These are phyloP conservation scores for Sclerotiophoma versabilis DNA, from an alignment of 2,329 filamentous ascomycete species.

Conservation along the genomic window DNA sequence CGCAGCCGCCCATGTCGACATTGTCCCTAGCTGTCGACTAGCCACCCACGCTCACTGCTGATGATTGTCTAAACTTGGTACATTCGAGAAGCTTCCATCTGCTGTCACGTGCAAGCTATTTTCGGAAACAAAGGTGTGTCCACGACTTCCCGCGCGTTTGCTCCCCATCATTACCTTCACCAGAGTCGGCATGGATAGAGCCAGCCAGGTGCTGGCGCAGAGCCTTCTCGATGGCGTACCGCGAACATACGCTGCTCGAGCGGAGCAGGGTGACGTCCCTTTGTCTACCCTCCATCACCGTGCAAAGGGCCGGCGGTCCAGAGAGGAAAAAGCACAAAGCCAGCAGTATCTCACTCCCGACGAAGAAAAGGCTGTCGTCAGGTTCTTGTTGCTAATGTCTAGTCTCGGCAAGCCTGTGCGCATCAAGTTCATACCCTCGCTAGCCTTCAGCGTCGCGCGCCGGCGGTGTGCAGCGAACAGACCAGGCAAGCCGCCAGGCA, in stretches of 20 bases:
- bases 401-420: constrained; percentile 21
- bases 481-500: constrained; percentile 20
- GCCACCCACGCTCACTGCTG: too few relatives aligned
- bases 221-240: neutral
- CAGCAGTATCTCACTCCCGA: constrained; percentile 38
- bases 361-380: constrained; percentile 28
- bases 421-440: constrained; percentile 26
- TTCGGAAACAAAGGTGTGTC: too few relatives aligned
- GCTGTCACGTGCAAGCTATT: too few relatives aligned
- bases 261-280: neutral
- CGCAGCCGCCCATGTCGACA: too few relatives aligned
- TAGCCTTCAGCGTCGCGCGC: constrained; percentile 17
- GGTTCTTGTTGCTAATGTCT: constrained; percentile 16
- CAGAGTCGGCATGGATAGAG: neutral
- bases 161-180: too few relatives aligned
- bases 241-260: neutral
- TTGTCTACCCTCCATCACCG: neutral
- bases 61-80: too few relatives aligned
- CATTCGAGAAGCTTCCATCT: too few relatives aligned
- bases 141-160: too few relatives aligned
- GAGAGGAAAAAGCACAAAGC: constrained; percentile 35
- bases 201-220: neutral
- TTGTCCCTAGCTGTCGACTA: too few relatives aligned
- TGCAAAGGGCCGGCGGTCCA: constrained; percentile 33
- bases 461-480: constrained; percentile 14